These are phyloP conservation scores for Teunomyces pallodes DNA, from an alignment of 805 yeast species.

Conservation along the genomic window DNA sequence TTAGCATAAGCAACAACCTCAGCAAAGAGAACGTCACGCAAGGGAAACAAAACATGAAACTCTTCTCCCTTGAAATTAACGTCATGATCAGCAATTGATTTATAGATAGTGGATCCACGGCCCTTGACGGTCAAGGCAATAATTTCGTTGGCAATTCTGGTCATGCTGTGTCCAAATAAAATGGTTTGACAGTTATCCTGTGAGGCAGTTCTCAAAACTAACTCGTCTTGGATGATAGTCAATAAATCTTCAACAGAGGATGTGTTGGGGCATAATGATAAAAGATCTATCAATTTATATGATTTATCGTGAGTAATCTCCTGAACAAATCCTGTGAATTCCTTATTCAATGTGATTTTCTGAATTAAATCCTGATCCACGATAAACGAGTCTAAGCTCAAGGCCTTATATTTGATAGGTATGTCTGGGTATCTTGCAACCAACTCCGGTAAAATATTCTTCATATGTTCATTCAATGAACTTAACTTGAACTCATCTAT, in stretches of 20 bases:
- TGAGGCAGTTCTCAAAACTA: conserved; percentile 47
- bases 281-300: conserved; percentile 28
- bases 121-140: conserved; percentile 81
- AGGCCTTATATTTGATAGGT: conserved; percentile 34
- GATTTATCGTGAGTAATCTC: conserved; percentile 6
- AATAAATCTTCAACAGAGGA: conserved; percentile 67
- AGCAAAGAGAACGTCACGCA: conserved; percentile 68
- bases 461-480: conserved; percentile 13
- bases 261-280: conserved; percentile 45
- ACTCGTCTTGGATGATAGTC: conserved; percentile 43
- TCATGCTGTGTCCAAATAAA: conserved; percentile 76
- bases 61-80: conserved; percentile 24
- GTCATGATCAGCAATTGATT: conserved; percentile 45
- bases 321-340: conserved; percentile 18
- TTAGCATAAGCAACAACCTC: conserved; percentile 61
- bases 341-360: conserved; percentile 31
- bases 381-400: conserved; percentile 43
- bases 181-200: conserved; percentile 51
- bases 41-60: conserved; percentile 60
- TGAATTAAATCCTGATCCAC: conserved; percentile 24
- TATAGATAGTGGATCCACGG: conserved; percentile 68
- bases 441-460: conserved; percentile 17
- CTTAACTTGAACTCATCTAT: conserved; percentile 37
- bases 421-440: conserved; percentile 18
- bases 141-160: conserved; percentile 76